Conservation (phyloP, 768 basidiomycete species). For the Russula emetica region DNA sequence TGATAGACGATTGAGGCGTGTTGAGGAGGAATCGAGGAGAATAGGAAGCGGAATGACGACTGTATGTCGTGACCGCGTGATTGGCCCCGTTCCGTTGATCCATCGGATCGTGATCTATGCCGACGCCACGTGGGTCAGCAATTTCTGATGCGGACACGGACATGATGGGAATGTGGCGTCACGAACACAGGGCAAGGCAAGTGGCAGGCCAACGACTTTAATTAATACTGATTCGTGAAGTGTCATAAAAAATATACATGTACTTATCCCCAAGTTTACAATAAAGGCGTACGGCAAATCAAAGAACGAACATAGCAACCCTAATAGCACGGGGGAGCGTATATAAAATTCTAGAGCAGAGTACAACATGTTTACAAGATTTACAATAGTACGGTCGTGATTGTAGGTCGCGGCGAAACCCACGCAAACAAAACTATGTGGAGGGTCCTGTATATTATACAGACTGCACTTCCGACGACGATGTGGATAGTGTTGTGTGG, state of each 20-base stretch:
- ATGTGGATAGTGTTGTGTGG: constrained; percentile 7
- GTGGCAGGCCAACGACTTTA: neutral
- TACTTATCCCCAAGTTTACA: neutral
- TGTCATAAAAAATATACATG: neutral
- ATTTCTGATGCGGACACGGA: too few species aligned
- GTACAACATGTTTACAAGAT: constrained; percentile 14
- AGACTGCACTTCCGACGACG: neutral
- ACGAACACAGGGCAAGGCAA: neutral
- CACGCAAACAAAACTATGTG: neutral
- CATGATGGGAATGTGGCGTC: neutral
- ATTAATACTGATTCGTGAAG: neutral
- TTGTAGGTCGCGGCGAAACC: neutral
- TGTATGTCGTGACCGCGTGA: too few species aligned
- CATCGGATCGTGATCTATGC: too few species aligned
- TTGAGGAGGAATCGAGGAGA: too few species aligned
- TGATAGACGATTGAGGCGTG: too few species aligned
- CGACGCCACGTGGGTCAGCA: too few species aligned
- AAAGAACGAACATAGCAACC: neutral
- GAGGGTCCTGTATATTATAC: neutral
- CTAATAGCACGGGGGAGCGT: neutral
- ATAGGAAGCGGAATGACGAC: too few species aligned
- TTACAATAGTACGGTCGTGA: constrained; percentile 8
- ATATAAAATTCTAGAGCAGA: constrained; percentile 13
- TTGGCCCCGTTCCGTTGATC: too few species aligned
- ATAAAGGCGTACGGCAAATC: neutral